Evolutionary conservation across 257 asterid species (phyloP).

Genomic region (Nicotiana attenuata): DNA sequence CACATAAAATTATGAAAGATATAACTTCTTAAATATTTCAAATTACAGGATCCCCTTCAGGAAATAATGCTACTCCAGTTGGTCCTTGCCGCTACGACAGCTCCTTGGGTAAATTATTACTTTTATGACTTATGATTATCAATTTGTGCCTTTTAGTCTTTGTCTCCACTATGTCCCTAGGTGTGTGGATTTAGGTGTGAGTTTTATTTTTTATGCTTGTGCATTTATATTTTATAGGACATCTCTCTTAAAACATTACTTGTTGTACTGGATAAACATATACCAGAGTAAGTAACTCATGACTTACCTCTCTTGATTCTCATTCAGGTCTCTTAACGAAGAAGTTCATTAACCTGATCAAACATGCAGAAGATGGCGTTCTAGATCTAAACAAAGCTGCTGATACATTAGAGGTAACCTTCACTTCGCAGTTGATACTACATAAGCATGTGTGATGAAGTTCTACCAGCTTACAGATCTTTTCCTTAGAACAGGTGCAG

Average conservation of each 20-base stretch:
- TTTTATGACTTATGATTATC: not conserved
- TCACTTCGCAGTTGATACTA: conserved; percentile 13
- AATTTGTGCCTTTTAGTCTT: not conserved
- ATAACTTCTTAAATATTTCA: conserved; percentile 3
- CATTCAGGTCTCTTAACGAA: conserved; percentile 79
- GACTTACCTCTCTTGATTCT: not conserved
- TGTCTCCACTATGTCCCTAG: not conserved
- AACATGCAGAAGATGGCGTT: conserved; percentile 89
- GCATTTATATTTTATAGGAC: not conserved
- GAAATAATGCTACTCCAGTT: conserved; percentile 65
- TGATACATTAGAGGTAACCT: conserved; percentile 73
- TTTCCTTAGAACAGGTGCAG: conserved; percentile 62
- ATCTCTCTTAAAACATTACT: not conserved
- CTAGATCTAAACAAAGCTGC: conserved; percentile 96
- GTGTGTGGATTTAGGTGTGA: not conserved
- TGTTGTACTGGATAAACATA: not conserved
- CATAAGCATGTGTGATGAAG: conserved; percentile 8
- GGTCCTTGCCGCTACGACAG: conserved; percentile 96
- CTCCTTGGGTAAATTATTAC: conserved; percentile 64
- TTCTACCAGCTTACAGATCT: conserved; percentile 24
- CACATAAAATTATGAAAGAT: not conserved
- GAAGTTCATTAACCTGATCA: conserved; percentile 81
- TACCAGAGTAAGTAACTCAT: not conserved
- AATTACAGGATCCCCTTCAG: conserved; percentile 72
- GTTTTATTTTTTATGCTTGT: not conserved